Base-by-base conservation (phyloP, 805 yeast genomes). In the Candida sonorensis region DNA sequence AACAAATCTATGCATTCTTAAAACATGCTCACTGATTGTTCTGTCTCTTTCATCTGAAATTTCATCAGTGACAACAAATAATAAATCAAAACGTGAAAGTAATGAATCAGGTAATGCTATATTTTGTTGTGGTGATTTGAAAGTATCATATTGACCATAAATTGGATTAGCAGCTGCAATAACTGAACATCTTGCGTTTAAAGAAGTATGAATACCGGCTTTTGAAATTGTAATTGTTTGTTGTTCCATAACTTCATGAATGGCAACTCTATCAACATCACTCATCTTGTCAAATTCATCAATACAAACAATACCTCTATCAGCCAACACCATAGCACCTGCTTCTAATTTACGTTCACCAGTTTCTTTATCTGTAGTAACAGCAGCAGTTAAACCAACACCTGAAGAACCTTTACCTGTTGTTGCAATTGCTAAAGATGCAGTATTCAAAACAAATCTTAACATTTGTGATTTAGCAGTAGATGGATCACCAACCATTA, bases 341-440 rank as follows among this genome's bases (percentile, higher is more conserved):
- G 97, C 98, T 62, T 92, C 98, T 44, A 92, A 66, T 47, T 94
- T 73, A 50, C 97, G 72, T 62, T 92, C 98, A 38, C 97, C 97
- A 0, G 98, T 92, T 59, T 92, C 98, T 50, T 80, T 81, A 59
- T 92, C 98, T 1, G 88, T 74, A 6, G 97, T 88, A 3, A 92
- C 98, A 1, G 98, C 98, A 13, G 98, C 98, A 0, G 98, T 92
- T 51, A 92, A 72, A 85, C 98, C 98, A 27, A 92, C 98, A 58
- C 98, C 98, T 1, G 97, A 88, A n/a, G 97, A 90, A 42, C 98
- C 98, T 58, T 95, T 78, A 66, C 98, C 98, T 0, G 98, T 92
- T 1, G 98, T 92, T 17, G 97, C 97, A 46, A 92, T 87, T 3
- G 97, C 97, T 46, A 92, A 66, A 1, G 94, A 69, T 1, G 98